Base-by-base conservation (phyloP, 495 filamentous ascomycete genomes). In the Terfezia boudieri region DNA sequence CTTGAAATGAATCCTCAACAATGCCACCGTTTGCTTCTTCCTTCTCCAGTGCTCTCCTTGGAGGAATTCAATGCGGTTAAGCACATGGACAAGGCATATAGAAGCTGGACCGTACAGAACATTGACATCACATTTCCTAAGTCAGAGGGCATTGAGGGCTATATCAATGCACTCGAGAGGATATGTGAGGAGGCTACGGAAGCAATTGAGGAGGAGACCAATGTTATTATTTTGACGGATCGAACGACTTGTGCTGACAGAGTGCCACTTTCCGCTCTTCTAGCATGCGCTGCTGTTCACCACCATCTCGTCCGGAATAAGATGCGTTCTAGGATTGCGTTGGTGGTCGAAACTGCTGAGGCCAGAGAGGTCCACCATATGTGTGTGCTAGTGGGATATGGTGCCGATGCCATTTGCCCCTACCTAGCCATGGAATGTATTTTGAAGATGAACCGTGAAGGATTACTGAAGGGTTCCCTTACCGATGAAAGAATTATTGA, bases 321-420 rank as follows among this genome's bases (percentile, higher is more conserved):
- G 70, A 93, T 88, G 86, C 79, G 90, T 62, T 84, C 90, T 16
- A 78, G 86, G 68, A 84, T 82, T 55, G 92, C 88, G 14, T 67
- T 99, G 43, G 75, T 93, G 48, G 78, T 96, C 36, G 90, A 99
- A 70, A 96, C 90, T 37, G 90, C 83, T 12, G 90, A 99, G 68
- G 92, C 90, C 61, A 84, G 90, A 67, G 90, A 99, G 67, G 92
- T 99, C 14, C 90, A 99, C 67, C 90, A 99, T 70, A 89, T 96
- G 84, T 94, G 87, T 71, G 90, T 99, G 20, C 74, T 96, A 52
- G 74, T 99, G 52, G 90, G 90, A 55, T 99, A 99, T 61, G 90
- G 90, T 68, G 86, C 83, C 20, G 90, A 99, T 68, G 90, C 83
- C 48, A 82, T 99, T 66, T 95, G 90, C 73, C 90, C 90, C 16